Base-by-base conservation (phyloP, 208 protist species). In the Histomonas meleagridis region DNA sequence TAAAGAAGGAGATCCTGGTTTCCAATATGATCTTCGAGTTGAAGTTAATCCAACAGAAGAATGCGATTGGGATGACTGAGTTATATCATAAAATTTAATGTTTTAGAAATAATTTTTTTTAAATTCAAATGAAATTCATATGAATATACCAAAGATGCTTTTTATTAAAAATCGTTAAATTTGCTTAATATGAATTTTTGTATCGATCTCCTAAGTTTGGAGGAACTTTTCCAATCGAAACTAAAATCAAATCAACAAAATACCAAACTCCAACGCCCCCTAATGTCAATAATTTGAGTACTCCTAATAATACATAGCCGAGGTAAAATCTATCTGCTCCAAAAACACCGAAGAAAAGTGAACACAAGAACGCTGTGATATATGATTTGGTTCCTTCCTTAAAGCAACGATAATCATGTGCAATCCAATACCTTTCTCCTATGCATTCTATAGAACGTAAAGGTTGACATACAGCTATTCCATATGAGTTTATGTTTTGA, bases 391-490 rank as follows among this genome's bases (percentile, higher is more conserved):
- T 48, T 55, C 76, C 76, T 51, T 86, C 76, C 16, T 32, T 28
- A 28, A 86, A 86, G 46, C 76, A 86, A 38, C 76, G 43, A 16
- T 14, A 43, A 55, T 86, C 76, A 21, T 48, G 23, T 32, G 55
- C 26, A 18, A 86, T 86, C 76, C 76, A 86, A 38, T 86, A 86
- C 26, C n/a, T 4, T 32, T 86, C 76, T 40, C 76, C 76, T 57
- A 86, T 16, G 18, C 76, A 86, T 16, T 55, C 14, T 57, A 86
- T 55, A 28, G 46, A 40, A 55, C 55, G 18, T 35, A 28, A 14
- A 7, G 76, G 46, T 86, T 86, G 38, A 28, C 76, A 86, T 57
- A 86, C 46, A 38, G 40, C 76, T 18, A 10, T 51, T 55, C 76
- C 76, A 55, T 57, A 86, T 12, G 16, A 35, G 26, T 86, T 86